Percentiles rank a stretch among this genome's conserved stretches.
phyloP scores from a whole-genome alignment of 768 basidiomycete genomes.

The Boletus patriciae region DNA sequence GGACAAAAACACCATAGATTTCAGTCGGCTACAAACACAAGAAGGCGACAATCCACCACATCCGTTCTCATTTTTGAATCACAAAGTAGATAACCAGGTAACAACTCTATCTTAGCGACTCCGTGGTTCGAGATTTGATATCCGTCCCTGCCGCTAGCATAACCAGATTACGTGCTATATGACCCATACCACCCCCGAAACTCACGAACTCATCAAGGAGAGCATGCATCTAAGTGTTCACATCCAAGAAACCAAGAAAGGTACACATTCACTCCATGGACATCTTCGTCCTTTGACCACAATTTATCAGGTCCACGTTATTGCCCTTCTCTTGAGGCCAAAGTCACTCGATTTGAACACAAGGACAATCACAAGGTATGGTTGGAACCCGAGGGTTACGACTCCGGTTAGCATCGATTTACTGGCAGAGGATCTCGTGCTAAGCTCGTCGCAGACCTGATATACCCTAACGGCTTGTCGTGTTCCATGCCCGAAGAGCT shows the following conservation, averaged over 20 bases:
- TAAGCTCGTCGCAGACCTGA: conserved; percentile 52
- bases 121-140: not conserved
- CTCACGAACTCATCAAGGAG: conserved; percentile 72
- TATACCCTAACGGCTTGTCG: conserved; percentile 90
- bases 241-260: conserved; percentile 87
- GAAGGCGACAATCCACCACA: conserved; percentile 61
- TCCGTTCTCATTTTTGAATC: conserved; percentile 77
- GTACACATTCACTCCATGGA: conserved; percentile 33
- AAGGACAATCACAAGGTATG: conserved; percentile 75
- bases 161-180: conserved; percentile 73
- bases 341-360: conserved; percentile 75
- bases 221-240: conserved; percentile 80
- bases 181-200: conserved; percentile 69
- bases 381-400: conserved; percentile 92
- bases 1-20: conserved; percentile 69
- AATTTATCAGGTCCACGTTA: conserved; percentile 72
- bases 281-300: not conserved
- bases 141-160: conserved; percentile 41
- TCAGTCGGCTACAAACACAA: conserved; percentile 58
- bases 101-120: conserved; percentile 15
- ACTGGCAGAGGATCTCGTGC: not conserved
- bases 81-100: conserved; percentile 69
- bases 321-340: conserved; percentile 88
- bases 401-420: conserved; percentile 58
- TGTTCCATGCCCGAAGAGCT: conserved; percentile 85